Evolutionary conservation across 2,329 filamentous ascomycete genomes (phyloP).

Genomic region (Trichoderma arundinaceum): DNA sequence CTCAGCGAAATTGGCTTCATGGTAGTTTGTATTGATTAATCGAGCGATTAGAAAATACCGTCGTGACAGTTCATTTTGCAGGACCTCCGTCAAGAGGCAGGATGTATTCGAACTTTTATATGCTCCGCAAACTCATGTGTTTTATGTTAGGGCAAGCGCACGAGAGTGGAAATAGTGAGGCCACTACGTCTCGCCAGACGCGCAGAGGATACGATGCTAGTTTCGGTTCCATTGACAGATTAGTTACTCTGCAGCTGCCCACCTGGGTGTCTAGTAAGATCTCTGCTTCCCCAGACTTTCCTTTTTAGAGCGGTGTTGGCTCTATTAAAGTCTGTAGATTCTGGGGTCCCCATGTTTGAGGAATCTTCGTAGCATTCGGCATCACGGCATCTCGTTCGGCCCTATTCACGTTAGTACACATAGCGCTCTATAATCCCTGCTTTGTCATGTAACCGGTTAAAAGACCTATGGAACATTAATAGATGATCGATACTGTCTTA

Average conservation of each 20-base stretch:
- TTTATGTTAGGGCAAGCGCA: not conserved
- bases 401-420: conserved; percentile 13
- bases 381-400: conserved; percentile 17
- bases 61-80: not conserved
- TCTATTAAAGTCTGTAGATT: not conserved
- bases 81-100: no score
- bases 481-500: no score
- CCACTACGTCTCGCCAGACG: not conserved
- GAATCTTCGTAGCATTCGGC: not conserved
- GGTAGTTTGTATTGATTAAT: not conserved
- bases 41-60: fast-evolving
- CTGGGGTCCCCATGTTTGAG: conserved; percentile 17
- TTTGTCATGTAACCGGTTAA: not conserved
- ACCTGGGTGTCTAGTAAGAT: not conserved
- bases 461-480: not conserved
- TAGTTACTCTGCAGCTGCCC: not conserved
- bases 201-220: not conserved
- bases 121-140: not conserved
- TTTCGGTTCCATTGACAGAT: not conserved
- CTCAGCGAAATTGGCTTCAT: not conserved
- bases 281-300: not conserved
- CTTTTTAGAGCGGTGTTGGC: not conserved
- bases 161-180: conserved; percentile 10
- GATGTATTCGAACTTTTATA: not conserved
- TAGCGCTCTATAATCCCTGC: not conserved